Evolutionary conservation across 257 asterid species (phyloP).

Genomic region (Rauvolfia tetraphylla): DNA sequence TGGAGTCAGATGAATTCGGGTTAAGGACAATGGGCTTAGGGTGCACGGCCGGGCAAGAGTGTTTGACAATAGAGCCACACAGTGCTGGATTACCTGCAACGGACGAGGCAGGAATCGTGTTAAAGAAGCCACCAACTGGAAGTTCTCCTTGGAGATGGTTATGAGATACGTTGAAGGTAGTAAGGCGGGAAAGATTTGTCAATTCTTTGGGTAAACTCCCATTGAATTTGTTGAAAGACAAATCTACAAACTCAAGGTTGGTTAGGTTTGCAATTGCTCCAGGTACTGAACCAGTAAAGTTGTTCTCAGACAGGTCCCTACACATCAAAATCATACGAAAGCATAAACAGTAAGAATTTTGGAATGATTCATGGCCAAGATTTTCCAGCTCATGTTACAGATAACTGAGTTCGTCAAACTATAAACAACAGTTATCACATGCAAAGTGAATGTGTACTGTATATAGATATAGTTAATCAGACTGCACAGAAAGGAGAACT

Average conservation of each 20-base stretch:
- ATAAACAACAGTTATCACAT: background rate
- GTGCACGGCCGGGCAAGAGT: slow-evolving; percentile 74
- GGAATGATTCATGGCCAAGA: slow-evolving; percentile 2
- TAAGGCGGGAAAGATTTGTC: slow-evolving; percentile 56
- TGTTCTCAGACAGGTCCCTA: slow-evolving; percentile 66
- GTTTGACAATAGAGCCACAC: slow-evolving; percentile 76
- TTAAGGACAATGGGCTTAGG: slow-evolving; percentile 84
- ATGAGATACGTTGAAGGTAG: slow-evolving; percentile 60
- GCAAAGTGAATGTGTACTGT: background rate
- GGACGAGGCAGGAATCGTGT: slow-evolving; percentile 59
- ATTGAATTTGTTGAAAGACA: slow-evolving; percentile 66
- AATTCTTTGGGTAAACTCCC: slow-evolving; percentile 71
- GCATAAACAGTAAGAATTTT: background rate
- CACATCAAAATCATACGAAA: slow-evolving; percentile 10
- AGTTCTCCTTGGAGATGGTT: slow-evolving; percentile 74
- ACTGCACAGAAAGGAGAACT: slow-evolving; percentile 29
- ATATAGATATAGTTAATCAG: background rate
- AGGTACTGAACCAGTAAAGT: slow-evolving; percentile 63
- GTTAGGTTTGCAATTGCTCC: slow-evolving; percentile 45
- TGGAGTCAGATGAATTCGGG: slow-evolving; percentile 65
- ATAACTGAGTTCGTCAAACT: background rate
- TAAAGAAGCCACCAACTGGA: slow-evolving; percentile 81
- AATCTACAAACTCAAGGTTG: slow-evolving; percentile 55
- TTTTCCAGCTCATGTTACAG: background rate
- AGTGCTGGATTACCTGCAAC: slow-evolving; percentile 68